phyloP scores from a whole-genome alignment of 192 early-diverging fungal species.

The Coemansia reversa region DNA sequence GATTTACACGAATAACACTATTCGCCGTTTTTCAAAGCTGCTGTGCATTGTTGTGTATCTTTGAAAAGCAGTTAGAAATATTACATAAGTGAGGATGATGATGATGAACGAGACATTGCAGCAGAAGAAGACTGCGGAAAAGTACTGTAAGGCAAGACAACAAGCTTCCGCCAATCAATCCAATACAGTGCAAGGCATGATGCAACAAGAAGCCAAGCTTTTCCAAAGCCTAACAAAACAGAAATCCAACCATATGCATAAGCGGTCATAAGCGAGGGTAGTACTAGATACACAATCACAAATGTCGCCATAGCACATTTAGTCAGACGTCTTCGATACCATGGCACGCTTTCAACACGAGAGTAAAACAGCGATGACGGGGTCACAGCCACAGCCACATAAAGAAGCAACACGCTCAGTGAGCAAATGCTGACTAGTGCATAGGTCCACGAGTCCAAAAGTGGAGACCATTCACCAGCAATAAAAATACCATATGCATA shows the following conservation, averaged over 20 bases:
- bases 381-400: constrained; percentile 40
- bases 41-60: constrained; percentile 1
- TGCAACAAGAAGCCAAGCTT: constrained; percentile 41
- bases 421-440: constrained; percentile 38
- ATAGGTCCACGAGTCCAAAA: constrained; percentile 49
- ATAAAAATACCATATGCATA: constrained; percentile 60
- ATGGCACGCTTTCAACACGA: constrained; percentile 9
- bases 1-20: too few relatives aligned
- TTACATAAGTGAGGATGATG: too few relatives aligned
- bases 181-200: constrained; percentile 30
- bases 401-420: constrained; percentile 38
- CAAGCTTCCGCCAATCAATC: constrained; percentile 29
- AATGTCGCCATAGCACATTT: constrained; percentile 21
- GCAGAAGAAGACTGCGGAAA: too few relatives aligned
- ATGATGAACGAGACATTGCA: too few relatives aligned
- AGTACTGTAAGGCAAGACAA: too few relatives aligned
- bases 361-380: constrained; percentile 38
- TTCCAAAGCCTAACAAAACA: constrained; percentile 30
- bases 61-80: too few relatives aligned
- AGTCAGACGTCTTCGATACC: constrained; percentile 26
- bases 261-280: constrained; percentile 30
- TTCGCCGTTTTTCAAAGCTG: too few relatives aligned
- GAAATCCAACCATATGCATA: constrained; percentile 44
- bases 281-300: constrained; percentile 25
- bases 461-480: constrained; percentile 46